phyloP scores from a whole-genome alignment of 176 grass and related monocot species.

The Phoenix dactylifera region DNA sequence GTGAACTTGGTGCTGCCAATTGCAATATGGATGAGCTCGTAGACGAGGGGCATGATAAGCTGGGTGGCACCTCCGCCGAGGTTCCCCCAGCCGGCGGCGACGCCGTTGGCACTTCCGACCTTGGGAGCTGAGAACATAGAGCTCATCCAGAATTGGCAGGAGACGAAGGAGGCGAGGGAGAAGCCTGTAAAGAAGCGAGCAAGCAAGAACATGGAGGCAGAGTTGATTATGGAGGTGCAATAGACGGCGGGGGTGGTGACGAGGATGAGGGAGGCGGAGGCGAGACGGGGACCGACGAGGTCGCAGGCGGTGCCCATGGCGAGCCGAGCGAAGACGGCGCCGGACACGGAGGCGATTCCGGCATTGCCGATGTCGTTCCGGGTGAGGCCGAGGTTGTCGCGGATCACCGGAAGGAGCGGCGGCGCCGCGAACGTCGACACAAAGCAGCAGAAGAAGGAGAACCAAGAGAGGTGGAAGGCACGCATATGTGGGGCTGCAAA shows the following conservation, averaged over 20 bases:
- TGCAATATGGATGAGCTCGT: conserved; percentile 37
- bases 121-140: conserved; percentile 81
- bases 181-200: conserved; percentile 91
- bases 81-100: conserved; percentile 89
- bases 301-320: conserved; percentile 96
- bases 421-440: conserved; percentile 82
- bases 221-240: conserved; percentile 55
- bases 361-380: conserved; percentile 89
- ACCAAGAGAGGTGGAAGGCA: conserved; percentile 89
- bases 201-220: conserved; percentile 42
- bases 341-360: conserved; percentile 82
- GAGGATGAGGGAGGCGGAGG: conserved; percentile 69
- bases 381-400: conserved; percentile 67
- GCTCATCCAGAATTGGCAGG: conserved; percentile 97
- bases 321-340: conserved; percentile 76
- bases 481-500: conserved; percentile 73
- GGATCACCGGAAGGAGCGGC: conserved; percentile 73
- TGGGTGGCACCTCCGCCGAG: conserved; percentile 88
- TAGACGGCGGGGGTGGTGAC: conserved; percentile 77
- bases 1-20: conserved; percentile 63
- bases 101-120: conserved; percentile 79
- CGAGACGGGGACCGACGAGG: conserved; percentile 60
- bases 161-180: conserved; percentile 91
- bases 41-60: conserved; percentile 82
- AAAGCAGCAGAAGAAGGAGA: conserved; percentile 99